Evolutionary conservation across 306 rosid species (phyloP), one percentile per base, ranked within the genome.

Genomic region (Trifolium dubium): DNA sequence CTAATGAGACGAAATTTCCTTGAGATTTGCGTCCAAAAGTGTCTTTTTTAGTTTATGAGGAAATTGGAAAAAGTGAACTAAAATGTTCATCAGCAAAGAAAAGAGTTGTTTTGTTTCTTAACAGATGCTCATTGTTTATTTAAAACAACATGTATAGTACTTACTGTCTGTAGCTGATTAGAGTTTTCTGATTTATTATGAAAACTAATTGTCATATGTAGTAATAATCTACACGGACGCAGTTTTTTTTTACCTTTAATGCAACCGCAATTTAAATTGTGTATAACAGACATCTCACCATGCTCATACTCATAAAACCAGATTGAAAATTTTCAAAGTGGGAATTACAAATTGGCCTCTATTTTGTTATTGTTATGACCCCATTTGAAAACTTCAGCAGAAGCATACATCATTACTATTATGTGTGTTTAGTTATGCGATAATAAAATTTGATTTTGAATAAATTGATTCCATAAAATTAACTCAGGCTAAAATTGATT

Each of bases 71-170:
- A 9, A 51, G 15, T 51, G 11, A 51, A 17, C 58, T 51, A 11
- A 50, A 50, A 51, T 17, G 10, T 51, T 4, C 8, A 51, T 51
- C 29, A 15, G 10, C 28, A 51, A 51, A 51, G 58, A 51, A 28
- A 51, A 15, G 11, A 6, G 11, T 51, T 51, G 23, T 17, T 1
- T 23, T 46, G 19, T 31, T 31, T 62, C 69, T 51, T 2, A 17
- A n/a, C 19, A 51, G 43, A 39, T 51, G 18, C 56, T 35, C 8
- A 59, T 72, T 63, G 61, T 49, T 56, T 67, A 15, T 13, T 61
- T 12, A 28, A 71, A 62, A 15, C 40, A 41, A 54, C 30, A 34
- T 66, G 50, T 29, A n/a, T 32, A 32, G 35, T 32, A 32, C 35
- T 32, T 32, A 31, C 34, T 31, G 4, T 72, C 54, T 60, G 44